phyloP scores from a whole-genome alignment of 305 asterid genomes.

The Rubia occidens region DNA sequence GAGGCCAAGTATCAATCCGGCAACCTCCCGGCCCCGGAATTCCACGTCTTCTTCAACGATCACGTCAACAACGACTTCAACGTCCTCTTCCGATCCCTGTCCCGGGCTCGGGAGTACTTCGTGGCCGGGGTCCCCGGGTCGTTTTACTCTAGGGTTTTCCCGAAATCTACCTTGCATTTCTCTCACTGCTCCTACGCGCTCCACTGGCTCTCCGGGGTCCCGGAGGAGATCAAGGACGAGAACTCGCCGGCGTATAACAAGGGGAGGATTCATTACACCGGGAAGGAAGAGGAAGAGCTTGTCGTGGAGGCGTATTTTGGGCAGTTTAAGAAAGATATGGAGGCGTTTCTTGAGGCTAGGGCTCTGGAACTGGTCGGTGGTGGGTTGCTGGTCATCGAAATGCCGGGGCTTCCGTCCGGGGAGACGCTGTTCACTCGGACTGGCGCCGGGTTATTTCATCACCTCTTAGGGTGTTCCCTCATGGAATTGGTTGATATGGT shows the following conservation, averaged over 20 bases:
- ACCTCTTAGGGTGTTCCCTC: slow-evolving; percentile 16
- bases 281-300: slow-evolving; percentile 7
- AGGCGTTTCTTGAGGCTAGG: slow-evolving; percentile 8
- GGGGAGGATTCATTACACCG: slow-evolving; percentile 18
- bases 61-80: slow-evolving; percentile 20
- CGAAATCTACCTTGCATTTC: slow-evolving; percentile 11
- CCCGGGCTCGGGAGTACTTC: background rate
- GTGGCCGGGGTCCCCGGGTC: slow-evolving; percentile 17
- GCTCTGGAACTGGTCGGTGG: slow-evolving; percentile 17
- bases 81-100: slow-evolving; percentile 11
- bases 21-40: background rate
- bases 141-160: slow-evolving; percentile 14
- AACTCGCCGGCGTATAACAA: slow-evolving; percentile 13
- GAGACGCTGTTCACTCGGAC: slow-evolving; percentile 14
- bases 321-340: slow-evolving; percentile 16
- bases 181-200: slow-evolving; percentile 18
- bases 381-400: slow-evolving; percentile 18
- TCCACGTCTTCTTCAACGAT: slow-evolving; percentile 16
- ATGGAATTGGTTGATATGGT: slow-evolving; percentile 16
- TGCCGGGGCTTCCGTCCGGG: slow-evolving; percentile 15
- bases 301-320: slow-evolving; percentile 12
- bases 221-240: slow-evolving; percentile 8
- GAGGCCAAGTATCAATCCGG: background rate
- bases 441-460: slow-evolving; percentile 19
- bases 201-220: slow-evolving; percentile 19